Conservation (phyloP, 257 asterid species). For the Salvia splendens region DNA sequence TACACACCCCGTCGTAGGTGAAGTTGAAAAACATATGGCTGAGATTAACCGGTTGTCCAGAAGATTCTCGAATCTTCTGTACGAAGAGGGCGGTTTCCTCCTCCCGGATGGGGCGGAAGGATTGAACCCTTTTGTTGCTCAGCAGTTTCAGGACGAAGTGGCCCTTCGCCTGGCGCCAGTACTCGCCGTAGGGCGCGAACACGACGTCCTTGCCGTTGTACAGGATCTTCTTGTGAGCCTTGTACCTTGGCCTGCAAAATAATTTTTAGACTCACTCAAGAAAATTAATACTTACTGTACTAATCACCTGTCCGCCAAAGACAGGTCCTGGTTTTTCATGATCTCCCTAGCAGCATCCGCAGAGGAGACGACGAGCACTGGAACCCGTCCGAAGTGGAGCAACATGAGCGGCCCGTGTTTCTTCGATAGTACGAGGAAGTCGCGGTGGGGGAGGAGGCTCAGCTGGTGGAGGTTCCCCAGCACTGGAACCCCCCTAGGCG, state of each 20-base stretch:
- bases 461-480: constrained; percentile 20
- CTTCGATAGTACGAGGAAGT: neutral
- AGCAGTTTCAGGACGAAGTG: constrained; percentile 16
- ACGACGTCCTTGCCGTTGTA: neutral
- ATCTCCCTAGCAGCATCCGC: neutral
- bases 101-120: constrained; percentile 14
- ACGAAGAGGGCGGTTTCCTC: constrained; percentile 17
- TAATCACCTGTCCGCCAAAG: neutral
- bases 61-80: constrained; percentile 6
- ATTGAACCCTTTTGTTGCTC: constrained; percentile 15
- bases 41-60: neutral
- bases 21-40: constrained; percentile 13
- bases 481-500: constrained; percentile 1
- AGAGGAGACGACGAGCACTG: constrained; percentile 6
- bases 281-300: no score
- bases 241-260: neutral
- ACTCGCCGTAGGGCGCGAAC: constrained; percentile 10
- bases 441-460: neutral
- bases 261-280: no score
- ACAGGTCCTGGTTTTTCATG: neutral
- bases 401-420: constrained; percentile 17
- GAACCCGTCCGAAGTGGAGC: neutral
- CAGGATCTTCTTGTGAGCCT: constrained; percentile 1
- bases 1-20: constrained; percentile 10
- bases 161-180: constrained; percentile 30